phyloP scores from a whole-genome alignment of 2,329 filamentous ascomycete species.

The Beauveria medogensis region DNA sequence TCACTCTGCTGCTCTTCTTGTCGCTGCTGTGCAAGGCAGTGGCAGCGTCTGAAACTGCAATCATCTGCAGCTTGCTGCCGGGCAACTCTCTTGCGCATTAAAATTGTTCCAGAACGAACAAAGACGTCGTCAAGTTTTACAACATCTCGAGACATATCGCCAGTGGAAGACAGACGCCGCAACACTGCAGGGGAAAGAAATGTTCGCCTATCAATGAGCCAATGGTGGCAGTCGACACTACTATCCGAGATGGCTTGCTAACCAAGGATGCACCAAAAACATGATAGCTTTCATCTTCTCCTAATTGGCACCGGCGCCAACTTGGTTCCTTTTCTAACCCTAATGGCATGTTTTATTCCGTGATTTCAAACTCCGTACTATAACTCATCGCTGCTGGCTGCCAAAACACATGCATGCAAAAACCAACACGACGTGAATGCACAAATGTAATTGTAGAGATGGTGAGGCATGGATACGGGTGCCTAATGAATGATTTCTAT shows the following conservation, averaged over 20 bases:
- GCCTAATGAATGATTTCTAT: background rate
- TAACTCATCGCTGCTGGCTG: background rate
- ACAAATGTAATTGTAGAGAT: slow-evolving; percentile 8
- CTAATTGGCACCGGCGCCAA: background rate
- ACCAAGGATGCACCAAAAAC: background rate
- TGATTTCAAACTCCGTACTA: slow-evolving; percentile 4
- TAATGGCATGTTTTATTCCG: background rate
- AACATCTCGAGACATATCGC: background rate
- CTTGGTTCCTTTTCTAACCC: background rate
- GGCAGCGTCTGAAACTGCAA: slow-evolving; percentile 4
- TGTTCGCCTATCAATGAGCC: background rate
- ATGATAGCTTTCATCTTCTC: background rate
- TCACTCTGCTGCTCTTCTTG: background rate
- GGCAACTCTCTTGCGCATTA: background rate
- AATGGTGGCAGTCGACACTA: background rate
- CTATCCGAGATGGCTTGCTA: background rate
- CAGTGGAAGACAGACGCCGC: background rate
- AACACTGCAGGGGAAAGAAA: background rate
- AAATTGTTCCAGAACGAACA: background rate
- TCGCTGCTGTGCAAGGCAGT: background rate
- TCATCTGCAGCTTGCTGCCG: background rate
- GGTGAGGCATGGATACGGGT: background rate
- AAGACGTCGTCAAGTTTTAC: background rate
- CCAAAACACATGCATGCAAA: slow-evolving; percentile 3
- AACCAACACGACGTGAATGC: background rate